A percentile compares a stretch with the other conserved stretches of the same genome.
Conservation (phyloP, 2,329 filamentous ascomycete genomes). For the Uncinocarpus reesii region DNA sequence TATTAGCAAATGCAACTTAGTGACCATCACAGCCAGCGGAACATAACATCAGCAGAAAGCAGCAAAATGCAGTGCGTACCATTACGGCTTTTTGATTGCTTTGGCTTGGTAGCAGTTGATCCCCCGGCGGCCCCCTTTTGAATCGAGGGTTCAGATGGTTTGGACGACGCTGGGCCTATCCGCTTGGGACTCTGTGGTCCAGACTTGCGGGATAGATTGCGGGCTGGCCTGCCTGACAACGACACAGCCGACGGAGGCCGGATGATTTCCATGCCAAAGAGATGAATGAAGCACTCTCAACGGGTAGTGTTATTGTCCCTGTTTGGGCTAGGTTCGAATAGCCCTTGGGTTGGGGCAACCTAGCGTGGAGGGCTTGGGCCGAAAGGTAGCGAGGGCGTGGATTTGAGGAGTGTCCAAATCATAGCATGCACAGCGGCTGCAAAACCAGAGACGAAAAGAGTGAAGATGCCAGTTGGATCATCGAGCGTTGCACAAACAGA, state of each 20-base stretch:
- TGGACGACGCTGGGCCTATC: neutral
- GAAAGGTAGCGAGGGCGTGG: too few relatives aligned
- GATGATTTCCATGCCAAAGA: conserved; percentile 46
- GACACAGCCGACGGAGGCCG: conserved; percentile 28
- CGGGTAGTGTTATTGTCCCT: neutral
- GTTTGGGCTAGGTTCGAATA: neutral
- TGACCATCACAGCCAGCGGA: too few relatives aligned
- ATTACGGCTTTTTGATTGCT: conserved; percentile 66
- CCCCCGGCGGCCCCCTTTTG: neutral
- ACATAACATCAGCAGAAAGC: too few relatives aligned
- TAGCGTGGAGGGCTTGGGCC: neutral
- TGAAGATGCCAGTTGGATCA: neutral
- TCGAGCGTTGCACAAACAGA: neutral
- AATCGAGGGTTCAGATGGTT: neutral
- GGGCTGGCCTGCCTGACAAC: neutral
- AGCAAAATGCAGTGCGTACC: conserved; percentile 51
- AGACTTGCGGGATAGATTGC: neutral
- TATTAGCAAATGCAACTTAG: neutral
- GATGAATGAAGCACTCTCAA: conserved; percentile 18
- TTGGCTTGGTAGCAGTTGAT: conserved; percentile 45
- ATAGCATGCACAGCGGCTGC: too few relatives aligned
- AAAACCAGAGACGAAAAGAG: neutral
- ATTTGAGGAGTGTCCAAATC: too few relatives aligned
- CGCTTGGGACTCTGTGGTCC: neutral
- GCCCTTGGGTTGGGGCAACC: neutral